Evolutionary conservation across 768 basidiomycete genomes (phyloP), one percentile per base, ranked within the genome.

Genomic region (Inosperma sp.): DNA sequence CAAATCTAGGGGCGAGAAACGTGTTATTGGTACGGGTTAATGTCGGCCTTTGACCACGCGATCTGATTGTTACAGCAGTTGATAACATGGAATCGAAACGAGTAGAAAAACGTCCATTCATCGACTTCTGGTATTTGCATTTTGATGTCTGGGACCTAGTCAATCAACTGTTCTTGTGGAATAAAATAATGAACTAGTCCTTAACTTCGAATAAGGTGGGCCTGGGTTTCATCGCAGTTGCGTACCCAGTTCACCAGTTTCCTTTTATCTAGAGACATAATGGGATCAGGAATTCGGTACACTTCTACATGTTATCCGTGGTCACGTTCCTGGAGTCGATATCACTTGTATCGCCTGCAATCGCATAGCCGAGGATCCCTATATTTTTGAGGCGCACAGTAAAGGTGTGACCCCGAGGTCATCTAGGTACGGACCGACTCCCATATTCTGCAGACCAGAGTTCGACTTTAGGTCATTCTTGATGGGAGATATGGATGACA

Each of bases 341-440:
- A 61, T 91, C 52, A 90, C 89, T 7, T 86, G 85, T 54, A 78
- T 90, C 33, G 85, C 86, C 12, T 91, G 88, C 87, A 91, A 88
- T 60, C 79, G 78, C 51, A 77, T 77, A 2, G 75, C 77, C 5
- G 80, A 76, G 1, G 75, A 82, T n/a, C n/a, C n/a, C n/a, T n/a
- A n/a, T n/a, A n/a, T n/a, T n/a, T n/a, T n/a, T n/a, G n/a, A n/a
- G n/a, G n/a, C n/a, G 88, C 21, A 80, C 75, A 1, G 78, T 91
- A 36, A 75, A 83, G 23, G 78, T 90, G 40, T 90, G 88, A 83
- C 84, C 83, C 12, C 72, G 77, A 39, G 67, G 69, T 14, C 52
- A 69, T 14, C 49, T 56, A 13, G 63, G 65, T 23, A 26, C 36
- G 3, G 53, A 55, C 21, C 46, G 25, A 5, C 10, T 25, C 4